Base-by-base conservation (phyloP, 176 grass and related monocot species). In the Secale cereale region DNA sequence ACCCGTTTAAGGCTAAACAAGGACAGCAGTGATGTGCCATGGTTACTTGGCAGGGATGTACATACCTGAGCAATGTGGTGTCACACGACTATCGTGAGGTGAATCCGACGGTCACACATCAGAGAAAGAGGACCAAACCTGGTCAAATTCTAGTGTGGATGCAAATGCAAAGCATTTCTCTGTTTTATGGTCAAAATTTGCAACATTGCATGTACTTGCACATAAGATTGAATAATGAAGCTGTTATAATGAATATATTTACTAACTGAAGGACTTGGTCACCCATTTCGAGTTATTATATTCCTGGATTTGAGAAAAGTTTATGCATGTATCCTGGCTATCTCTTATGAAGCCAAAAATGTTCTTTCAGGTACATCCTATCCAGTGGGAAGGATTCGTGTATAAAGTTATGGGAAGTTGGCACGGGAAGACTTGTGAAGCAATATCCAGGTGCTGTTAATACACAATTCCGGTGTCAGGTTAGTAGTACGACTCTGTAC, bases 381-480 rank as follows among this genome's bases (percentile, higher is more conserved):
- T 95, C 97, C 75, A 94, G 90, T 69, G 93, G 97, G 23, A 98
- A 98, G 81, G 93, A 98, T 88, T 95, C 97, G 61, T 83, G 74
- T 57, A 35, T 91, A 50, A 98, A 98, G 67, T 88, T 98, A 81
- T 95, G 97, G 96, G 97, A 98, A 87, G 91, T 95, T 87, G 88
- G 97, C 50, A 94, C 93, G 36, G 97, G 97, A 77, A 86, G 78
- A 81, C 90, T 94, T 56, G 81, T 95, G 39, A 98, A 90, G 77
- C 93, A 98, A 88, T 98, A 98, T 85, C 22, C 74, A 63, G 93
- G 97, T 68, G 93, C 88, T 78, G 82, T 91, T 70, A 94, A 87
- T 65, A 82, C 74, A 29, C 97, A 98, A 66, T 88, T 92, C 23
- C 91, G 89, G 76, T 93, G 86, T 9, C 93, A 98, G 97, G 97